Evolutionary conservation across 148 eudicot genomes (phyloP), one percentile per base, ranked within the genome.

Genomic region (Heliamphora exappendiculata): DNA sequence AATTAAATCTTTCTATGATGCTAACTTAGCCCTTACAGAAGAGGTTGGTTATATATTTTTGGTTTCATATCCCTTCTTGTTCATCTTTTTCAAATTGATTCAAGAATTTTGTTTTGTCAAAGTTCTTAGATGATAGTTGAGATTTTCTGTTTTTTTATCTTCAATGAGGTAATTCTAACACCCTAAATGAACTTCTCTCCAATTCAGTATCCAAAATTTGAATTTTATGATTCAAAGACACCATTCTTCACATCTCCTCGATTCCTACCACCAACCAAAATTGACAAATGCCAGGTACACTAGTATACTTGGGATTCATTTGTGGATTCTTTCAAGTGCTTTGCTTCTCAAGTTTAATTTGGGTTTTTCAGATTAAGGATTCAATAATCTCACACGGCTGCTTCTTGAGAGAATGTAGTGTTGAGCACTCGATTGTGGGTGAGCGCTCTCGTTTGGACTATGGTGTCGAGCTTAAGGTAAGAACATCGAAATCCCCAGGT

Each of bases 381-480:
- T 93, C 97, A 19, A 93, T 96, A 51, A 84, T 96, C 74, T 93
- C 99, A 36, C 98, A 96, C 47, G 99, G 99, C 71, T 96, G 99
- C 76, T 96, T 96, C 87, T 82, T 96, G 77, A 67, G 94, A 82
- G 98, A 96, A 84, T 88, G 99, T 78, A 79, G 60, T 5, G 80
- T 96, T 41, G 88, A 89, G 75, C 94, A 91, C 82, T 88, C 99
- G 12, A 91, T 96, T 22, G 94, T 96, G 22, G 99, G 99, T 60
- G 97, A 93, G 79, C 90, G 99, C 49, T 96, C 99, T 8, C 98
- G 99, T 67, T 80, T 93, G 60, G 98, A 96, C 87, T 81, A 78
- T 69, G 98, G 98, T 44, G 98, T 93, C 20, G 97, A 93, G 84
- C 88, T 96, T 37, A 87, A 88, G 93, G 98, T 92, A 65, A 80